Evolutionary conservation across 2,329 filamentous ascomycete species (phyloP), one percentile per base, ranked within the genome.

Genomic region (Akanthomyces lecanii): DNA sequence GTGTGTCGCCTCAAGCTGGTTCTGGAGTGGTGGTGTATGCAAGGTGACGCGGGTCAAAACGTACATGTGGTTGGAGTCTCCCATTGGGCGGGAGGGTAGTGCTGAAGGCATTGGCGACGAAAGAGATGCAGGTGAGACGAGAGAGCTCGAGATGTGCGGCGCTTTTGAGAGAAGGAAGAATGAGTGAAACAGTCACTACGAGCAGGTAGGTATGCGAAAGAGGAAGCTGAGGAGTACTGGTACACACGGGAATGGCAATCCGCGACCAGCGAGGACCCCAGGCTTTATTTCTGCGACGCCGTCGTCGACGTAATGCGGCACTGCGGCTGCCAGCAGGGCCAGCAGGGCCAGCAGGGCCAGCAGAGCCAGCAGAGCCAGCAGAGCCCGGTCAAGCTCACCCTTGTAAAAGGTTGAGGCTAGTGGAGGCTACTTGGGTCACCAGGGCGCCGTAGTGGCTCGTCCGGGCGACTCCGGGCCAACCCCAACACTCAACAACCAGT

Each of bases 401-500:
- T 23, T n/a, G 50, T 36, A 25, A 47, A 54, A 48, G 59, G 59
- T 61, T 61, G 59, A 55, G 59, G 51, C 51, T 55, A 55, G 59
- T 55, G 50, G 28, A 47, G 59, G 59, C 33, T 30, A 38, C 23
- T 48, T 18, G 30, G 59, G 59, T 61, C 59, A 61, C 23, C 54
- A 25, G 51, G 59, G 18, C 59, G 42, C 42, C 12, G 12, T 36
- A 30, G 47, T 30, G 53, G 40, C 53, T 56, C 53, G 16, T 7
- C 47, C 44, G 50, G 51, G 30, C 44, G 59, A 53, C 40, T 61
- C 59, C 59, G 59, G 23, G 50, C 25, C 38, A 38, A 28, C 62
- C 62, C 62, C 62, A 64, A 64, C 62, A 64, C 62, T 64, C 57
- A 64, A 64, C 62, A 64, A 64, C 62, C 56, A 63, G 48, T 55